Evolutionary conservation across 805 yeast genomes (phyloP).

Genomic region (Saturnispora kantuleensis): DNA sequence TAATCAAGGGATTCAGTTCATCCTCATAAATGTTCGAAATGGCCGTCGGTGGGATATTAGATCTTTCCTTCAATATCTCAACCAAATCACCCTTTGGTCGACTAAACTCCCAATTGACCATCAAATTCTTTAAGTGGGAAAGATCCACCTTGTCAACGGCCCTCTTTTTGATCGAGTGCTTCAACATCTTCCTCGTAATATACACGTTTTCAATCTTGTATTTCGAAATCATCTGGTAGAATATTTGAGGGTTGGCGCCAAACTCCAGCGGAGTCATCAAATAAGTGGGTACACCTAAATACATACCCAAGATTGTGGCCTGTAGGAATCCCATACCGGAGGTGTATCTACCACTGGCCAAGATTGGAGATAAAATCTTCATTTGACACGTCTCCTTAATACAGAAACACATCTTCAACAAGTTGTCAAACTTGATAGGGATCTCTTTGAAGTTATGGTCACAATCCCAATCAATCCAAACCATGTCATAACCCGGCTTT

Average conservation of each 20-base stretch:
- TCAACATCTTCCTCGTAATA: conserved; percentile 75
- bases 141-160: conserved; percentile 5
- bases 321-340: conserved; percentile 83
- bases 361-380: conserved; percentile 56
- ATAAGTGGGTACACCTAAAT: conserved; percentile 77
- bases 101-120: conserved; percentile 61
- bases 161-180: conserved; percentile 47
- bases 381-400: conserved; percentile 88
- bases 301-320: conserved; percentile 75
- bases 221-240: conserved; percentile 60
- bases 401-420: conserved; percentile 75
- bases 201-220: conserved; percentile 78
- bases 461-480: conserved; percentile 63
- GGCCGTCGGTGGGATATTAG: conserved; percentile 57
- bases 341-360: conserved; percentile 81
- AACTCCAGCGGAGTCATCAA: conserved; percentile 70
- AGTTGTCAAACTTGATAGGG: conserved; percentile 45
- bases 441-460: conserved; percentile 61
- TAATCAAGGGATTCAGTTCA: conserved; percentile 68
- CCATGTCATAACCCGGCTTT: conserved; percentile 30
- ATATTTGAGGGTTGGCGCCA: conserved; percentile 61
- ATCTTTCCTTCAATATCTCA: conserved; percentile 47
- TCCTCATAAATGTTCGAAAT: conserved; percentile 74
- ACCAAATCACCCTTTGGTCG: conserved; percentile 61
- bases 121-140: conserved; percentile 53